Evolutionary conservation across 1,139 yeast genomes (phyloP).

Genomic region (Taiozyma sp.): DNA sequence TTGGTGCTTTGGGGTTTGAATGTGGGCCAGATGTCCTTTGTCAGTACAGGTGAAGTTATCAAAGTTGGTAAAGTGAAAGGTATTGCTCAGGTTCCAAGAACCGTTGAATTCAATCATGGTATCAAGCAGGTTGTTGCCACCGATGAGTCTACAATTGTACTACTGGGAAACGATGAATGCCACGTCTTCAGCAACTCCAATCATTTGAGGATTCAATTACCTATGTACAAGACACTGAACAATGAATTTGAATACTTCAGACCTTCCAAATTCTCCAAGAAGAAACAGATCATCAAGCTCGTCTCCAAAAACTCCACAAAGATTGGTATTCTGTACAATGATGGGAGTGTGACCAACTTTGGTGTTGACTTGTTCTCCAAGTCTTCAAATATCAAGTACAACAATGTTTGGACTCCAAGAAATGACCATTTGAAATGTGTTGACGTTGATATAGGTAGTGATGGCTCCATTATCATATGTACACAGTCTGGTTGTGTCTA

Average conservation of each 20-base stretch:
- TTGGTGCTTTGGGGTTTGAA: slow-evolving; percentile 79
- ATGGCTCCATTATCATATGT: slow-evolving; percentile 66
- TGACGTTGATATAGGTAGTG: slow-evolving; percentile 65
- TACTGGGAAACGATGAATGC: slow-evolving; percentile 55
- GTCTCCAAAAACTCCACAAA: slow-evolving; percentile 31
- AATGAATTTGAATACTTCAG: slow-evolving; percentile 48
- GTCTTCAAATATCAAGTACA: slow-evolving; percentile 32
- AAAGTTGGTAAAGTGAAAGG: slow-evolving; percentile 34
- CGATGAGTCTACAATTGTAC: slow-evolving; percentile 68
- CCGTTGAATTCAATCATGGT: slow-evolving; percentile 38
- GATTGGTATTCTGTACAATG: slow-evolving; percentile 43
- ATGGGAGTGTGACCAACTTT: slow-evolving; percentile 47
- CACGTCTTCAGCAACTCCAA: slow-evolving; percentile 58
- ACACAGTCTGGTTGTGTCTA: slow-evolving; percentile 67
- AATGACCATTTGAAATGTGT: slow-evolving; percentile 44
- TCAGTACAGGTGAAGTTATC: slow-evolving; percentile 28
- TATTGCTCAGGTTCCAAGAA: slow-evolving; percentile 36
- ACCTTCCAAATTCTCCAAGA: slow-evolving; percentile 45
- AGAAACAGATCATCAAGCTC: slow-evolving; percentile 26
- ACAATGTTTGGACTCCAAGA: slow-evolving; percentile 49
- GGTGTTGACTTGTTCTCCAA: slow-evolving; percentile 26
- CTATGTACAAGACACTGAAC: slow-evolving; percentile 30
- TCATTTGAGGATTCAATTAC: slow-evolving; percentile 45
- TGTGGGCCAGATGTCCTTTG: slow-evolving; percentile 80
- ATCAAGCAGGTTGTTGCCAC: slow-evolving; percentile 60